A percentile compares a stretch with the other conserved stretches of the same genome.
Evolutionary conservation across 164 flowering plant species (phyloP).

Genomic region (Liriodendron chinense): DNA sequence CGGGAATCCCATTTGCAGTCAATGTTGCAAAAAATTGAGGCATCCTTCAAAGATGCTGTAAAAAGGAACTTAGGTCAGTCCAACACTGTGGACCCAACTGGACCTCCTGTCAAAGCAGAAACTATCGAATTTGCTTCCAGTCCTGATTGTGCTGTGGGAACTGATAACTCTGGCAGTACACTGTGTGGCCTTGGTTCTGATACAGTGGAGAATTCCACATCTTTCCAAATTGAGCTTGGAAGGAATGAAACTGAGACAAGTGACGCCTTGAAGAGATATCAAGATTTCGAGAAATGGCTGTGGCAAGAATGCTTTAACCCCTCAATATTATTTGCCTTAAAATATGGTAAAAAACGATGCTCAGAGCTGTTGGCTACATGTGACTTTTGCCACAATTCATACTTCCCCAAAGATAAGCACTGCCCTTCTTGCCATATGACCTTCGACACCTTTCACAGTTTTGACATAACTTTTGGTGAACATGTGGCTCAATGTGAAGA

Average conservation of each 20-base stretch:
- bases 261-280: conserved; percentile 48
- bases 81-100: conserved; percentile 10
- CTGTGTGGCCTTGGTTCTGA: conserved; percentile 36
- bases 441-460: conserved; percentile 18
- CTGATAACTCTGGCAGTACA: conserved; percentile 46
- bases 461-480: conserved; percentile 36
- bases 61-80: conserved; percentile 26
- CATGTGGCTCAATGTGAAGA: conserved; percentile 45
- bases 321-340: conserved; percentile 49
- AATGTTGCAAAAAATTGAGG: conserved; percentile 68
- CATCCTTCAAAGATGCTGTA: conserved; percentile 52
- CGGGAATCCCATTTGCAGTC: conserved; percentile 78
- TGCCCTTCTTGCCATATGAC: conserved; percentile 61
- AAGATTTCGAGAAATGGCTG: conserved; percentile 70
- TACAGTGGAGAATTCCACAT: conserved; percentile 43
- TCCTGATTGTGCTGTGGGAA: conserved; percentile 28
- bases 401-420: conserved; percentile 42
- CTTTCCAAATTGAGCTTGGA: conserved; percentile 60
- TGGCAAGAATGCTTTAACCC: conserved; percentile 69
- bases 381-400: conserved; percentile 43
- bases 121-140: conserved; percentile 27
- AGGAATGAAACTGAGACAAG: conserved; percentile 47
- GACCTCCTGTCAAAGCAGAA: conserved; percentile 24
- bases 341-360: conserved; percentile 64
- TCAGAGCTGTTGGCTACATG: conserved; percentile 43